Evolutionary conservation across 1,284 basidiomycete genomes (phyloP), one percentile per base, ranked within the genome.

Genomic region (Heimioporus retisporus): DNA sequence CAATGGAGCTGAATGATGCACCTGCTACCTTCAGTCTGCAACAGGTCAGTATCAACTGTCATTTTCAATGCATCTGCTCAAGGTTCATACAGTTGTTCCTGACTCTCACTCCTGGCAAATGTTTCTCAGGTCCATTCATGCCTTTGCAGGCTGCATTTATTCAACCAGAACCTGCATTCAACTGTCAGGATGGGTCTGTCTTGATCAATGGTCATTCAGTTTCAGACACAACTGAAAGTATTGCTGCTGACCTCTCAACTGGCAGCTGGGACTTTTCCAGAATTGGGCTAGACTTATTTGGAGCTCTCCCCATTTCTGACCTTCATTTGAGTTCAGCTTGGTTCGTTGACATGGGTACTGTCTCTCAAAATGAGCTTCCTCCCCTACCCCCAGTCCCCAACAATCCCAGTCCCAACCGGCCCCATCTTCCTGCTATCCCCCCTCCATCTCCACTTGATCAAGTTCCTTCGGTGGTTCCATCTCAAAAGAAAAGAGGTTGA

Each of bases 351-450:
- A 8, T 16, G 16, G 25, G 25, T 18, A 13, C 42, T 13, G 18
- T 31, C 16, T 16, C 46, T 25, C 23, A 42, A 6, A 7, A 16
- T 18, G 50, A 60, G 6, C 59, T 54, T 11, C 42, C 25, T 43
- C 51, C 51, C 19, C 50, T 54, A n/a, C 51, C 60, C 7, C 42
- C 51, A 28, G 13, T 54, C 18, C 23, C 19, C 21, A 2, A 43
- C 11, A 55, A 42, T 25, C 35, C 25, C 40, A 61, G 50, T 19
- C 60, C 42, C 21, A 23, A 6, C 8, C 23, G 60, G 60, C 60
- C 60, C n/a, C 43, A 8, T 28, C 60, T 61, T 35, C 53, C 60
- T 46, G 43, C 60, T 48, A 43, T 61, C 25, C 60, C 60, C 46
- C 60, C 53, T 3, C 31, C 60, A 54, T 31, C 43, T 55, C 43